phyloP scores from a whole-genome alignment of 257 asterid genomes.

The Prunella vulgaris region DNA sequence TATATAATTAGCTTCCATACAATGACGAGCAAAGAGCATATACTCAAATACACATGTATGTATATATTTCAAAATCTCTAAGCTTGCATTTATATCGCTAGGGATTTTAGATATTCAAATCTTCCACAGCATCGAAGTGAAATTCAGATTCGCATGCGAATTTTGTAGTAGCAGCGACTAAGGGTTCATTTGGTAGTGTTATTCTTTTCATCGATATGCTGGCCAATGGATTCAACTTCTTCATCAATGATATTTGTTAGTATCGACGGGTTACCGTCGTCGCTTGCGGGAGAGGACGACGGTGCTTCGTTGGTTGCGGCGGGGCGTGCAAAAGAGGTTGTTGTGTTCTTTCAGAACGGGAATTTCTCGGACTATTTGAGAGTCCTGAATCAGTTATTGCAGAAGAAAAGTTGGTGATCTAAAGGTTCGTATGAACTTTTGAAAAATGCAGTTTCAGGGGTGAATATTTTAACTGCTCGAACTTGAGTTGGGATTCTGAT shows the following conservation, averaged over 20 bases:
- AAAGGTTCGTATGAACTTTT: conserved; percentile 34
- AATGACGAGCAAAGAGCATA: too few species aligned
- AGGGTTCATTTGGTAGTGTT: conserved; percentile 35
- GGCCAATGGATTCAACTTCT: conserved; percentile 54
- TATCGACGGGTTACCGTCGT: conserved; percentile 29
- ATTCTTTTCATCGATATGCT: conserved; percentile 46
- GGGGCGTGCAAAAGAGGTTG: conserved; percentile 80
- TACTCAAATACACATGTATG: not conserved
- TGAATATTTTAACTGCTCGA: not conserved
- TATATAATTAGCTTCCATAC: too few species aligned
- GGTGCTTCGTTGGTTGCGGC: conserved; percentile 46
- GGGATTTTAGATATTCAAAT: conserved; percentile 43
- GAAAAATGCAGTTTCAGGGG: not conserved
- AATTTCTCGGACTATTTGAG: conserved; percentile 59
- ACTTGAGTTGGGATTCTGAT: not conserved
- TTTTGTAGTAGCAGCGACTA: conserved; percentile 18
- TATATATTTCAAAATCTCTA: not conserved
- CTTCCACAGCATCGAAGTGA: not conserved
- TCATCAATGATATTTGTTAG: conserved; percentile 30
- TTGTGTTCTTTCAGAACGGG: conserved; percentile 61
- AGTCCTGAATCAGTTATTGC: conserved; percentile 58
- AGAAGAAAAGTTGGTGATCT: conserved; percentile 60
- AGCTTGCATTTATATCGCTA: conserved; percentile 28
- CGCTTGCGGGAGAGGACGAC: conserved; percentile 45
- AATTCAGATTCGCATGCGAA: conserved; percentile 38